phyloP scores from a whole-genome alignment of 305 asterid genomes.

The Fraxinus angustifolia region DNA sequence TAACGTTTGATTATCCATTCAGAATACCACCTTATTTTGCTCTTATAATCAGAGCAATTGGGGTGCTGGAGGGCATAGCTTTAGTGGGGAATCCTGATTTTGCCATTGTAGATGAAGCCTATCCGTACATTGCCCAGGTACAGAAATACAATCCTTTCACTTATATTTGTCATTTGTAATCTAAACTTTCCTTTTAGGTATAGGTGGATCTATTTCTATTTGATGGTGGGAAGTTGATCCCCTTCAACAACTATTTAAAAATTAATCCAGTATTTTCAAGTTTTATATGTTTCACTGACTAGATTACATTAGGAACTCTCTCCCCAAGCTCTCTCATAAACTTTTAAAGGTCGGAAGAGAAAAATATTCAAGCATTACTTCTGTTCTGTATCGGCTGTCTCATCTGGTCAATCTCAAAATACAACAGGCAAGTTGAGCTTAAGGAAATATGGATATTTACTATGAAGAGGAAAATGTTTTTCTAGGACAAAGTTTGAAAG shows the following conservation, averaged over 20 bases:
- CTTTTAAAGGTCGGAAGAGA: neutral
- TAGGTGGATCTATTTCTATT: neutral
- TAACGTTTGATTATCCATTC: slow-evolving; percentile 94
- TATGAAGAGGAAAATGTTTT: neutral
- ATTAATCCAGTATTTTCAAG: neutral
- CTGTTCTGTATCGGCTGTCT: neutral
- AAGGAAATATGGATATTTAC: neutral
- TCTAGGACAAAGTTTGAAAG: neutral
- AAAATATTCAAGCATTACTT: neutral
- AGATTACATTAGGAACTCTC: neutral
- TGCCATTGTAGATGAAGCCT: slow-evolving; percentile 98
- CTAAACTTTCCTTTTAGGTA: neutral
- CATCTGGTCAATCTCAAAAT: neutral
- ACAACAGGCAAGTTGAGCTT: neutral
- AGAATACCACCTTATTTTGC: slow-evolving; percentile 98
- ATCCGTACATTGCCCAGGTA: slow-evolving; percentile 99
- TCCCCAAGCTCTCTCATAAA: neutral
- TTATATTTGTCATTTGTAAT: neutral
- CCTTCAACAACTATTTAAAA: neutral
- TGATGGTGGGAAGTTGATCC: neutral
- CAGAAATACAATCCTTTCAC: slow-evolving; percentile 6
- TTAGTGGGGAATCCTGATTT: slow-evolving; percentile 95
- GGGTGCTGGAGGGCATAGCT: slow-evolving; percentile 98
- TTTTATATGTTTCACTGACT: neutral
- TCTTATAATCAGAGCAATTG: slow-evolving; percentile 93